A percentile compares a stretch with the other conserved stretches of the same genome.
Conservation (phyloP, 257 asterid species). For the Euphrasia confusa region DNA sequence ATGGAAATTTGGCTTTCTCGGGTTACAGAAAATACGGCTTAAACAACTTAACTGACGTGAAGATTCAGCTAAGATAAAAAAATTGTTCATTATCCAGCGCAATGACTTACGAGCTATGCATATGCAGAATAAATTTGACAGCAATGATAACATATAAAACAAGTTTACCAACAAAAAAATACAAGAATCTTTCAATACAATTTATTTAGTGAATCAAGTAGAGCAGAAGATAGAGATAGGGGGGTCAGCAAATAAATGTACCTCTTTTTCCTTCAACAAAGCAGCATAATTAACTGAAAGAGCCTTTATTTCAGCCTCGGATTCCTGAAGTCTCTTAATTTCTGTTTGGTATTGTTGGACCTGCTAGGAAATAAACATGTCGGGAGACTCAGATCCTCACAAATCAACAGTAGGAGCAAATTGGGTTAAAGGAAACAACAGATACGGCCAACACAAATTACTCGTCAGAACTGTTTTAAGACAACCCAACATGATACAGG, state of each 20-base stretch:
- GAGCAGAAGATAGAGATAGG: not conserved
- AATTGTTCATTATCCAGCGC: not conserved
- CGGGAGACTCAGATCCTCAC: not conserved
- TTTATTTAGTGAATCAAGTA: too few relatives aligned
- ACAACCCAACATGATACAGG: constrained; percentile 2
- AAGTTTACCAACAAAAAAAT: too few relatives aligned
- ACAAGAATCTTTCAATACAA: too few relatives aligned
- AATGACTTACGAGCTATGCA: constrained; percentile 18
- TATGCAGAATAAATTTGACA: not conserved
- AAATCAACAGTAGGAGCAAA: too few relatives aligned
- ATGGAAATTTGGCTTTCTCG: too few relatives aligned
- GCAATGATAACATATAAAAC: not conserved
- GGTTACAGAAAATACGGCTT: too few relatives aligned
- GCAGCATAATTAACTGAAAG: constrained; percentile 92
- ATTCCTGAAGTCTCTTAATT: constrained; percentile 85
- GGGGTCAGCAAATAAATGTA: constrained; percentile 22
- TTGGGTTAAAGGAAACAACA: too few relatives aligned
- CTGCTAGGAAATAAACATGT: constrained; percentile 34
- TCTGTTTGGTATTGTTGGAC: constrained; percentile 62
- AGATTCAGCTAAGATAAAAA: too few relatives aligned
- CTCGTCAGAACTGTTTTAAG: constrained; percentile 1
- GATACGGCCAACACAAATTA: constrained; percentile 2
- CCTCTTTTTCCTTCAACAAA: constrained; percentile 90
- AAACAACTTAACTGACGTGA: too few relatives aligned
- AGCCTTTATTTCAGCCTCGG: constrained; percentile 94